Evolutionary conservation across 73 alveolate genomes (phyloP).

Genomic region (Paramecium pentaurelia): DNA sequence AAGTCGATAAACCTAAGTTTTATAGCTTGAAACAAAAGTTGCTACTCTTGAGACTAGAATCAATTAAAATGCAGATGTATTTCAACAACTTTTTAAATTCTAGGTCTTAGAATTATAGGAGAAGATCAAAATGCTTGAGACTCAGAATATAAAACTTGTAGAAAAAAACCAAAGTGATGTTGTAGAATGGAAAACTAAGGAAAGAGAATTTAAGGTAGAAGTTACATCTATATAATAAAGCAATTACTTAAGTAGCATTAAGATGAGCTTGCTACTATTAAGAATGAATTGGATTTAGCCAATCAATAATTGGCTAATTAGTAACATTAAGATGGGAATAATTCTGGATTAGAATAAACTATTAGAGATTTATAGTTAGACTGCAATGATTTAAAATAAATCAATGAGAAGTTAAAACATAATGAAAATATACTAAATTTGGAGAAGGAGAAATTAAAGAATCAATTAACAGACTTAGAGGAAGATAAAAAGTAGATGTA

Average conservation of each 20-base stretch:
- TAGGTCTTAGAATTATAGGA: background rate
- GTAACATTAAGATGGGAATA: background rate
- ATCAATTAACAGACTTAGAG: background rate
- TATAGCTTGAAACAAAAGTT: background rate
- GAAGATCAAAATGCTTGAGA: background rate
- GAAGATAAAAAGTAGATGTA: background rate
- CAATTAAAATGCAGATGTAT: background rate
- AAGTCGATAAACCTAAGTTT: background rate
- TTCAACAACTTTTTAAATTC: background rate
- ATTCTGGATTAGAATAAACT: background rate
- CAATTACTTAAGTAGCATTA: background rate
- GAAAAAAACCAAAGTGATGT: slow-evolving; percentile 21
- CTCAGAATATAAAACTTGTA: background rate
- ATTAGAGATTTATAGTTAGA: background rate
- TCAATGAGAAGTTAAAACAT: background rate
- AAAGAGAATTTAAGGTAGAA: background rate
- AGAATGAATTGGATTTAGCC: background rate
- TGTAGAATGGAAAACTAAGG: background rate
- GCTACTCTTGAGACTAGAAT: background rate
- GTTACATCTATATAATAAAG: background rate
- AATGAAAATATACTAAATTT: background rate
- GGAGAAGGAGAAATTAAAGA: background rate
- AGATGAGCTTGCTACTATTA: background rate
- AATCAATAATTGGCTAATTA: background rate
- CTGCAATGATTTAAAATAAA: background rate